Base-by-base conservation (phyloP, 495 filamentous ascomycete genomes). In the Neurospora discreta region DNA sequence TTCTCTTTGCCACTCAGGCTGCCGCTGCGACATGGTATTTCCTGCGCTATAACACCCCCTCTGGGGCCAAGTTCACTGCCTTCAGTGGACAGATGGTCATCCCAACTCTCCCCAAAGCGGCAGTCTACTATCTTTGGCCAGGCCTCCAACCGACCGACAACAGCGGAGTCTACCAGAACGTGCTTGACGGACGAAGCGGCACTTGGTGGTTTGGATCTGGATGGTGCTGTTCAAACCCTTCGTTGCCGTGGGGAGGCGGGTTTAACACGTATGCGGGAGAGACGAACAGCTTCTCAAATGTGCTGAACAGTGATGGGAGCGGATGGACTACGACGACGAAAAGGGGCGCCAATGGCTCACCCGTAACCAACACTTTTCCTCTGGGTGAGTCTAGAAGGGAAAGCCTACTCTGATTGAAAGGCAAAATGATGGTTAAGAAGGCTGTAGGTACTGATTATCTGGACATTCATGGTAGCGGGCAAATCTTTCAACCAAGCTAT, bases 171-270 rank as follows among this genome's bases (percentile, higher is more conserved):
- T 83, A 83, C 39, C 81, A 83, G 69, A 79, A 80, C 23, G 83
- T 83, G 6, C 76, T 84, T 8, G 82, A 83, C 69, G 80, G 82
- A 8, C 74, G 82, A 3, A 79, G 74, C 15, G 81, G 82, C 11
- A 81, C 78, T 6, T 83, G 82, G 82, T 82, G 82, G 81, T 82
- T 85, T 67, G 80, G 79, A 8, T 76, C 75, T 20, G 81, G 83
- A 9, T 85, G 82, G 83, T 83, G 82, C 60, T 82, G 81, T 69
- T 77, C 74, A 9, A 83, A 83, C 52, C 83, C 82, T 11, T 77
- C 69, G 39, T 72, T 84, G 41, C 77, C 79, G 4, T 83, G 82
- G 81, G 81, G 82, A 23, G 75, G 76, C 41, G 82, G 79, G 13
- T 84, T 83, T 73, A 81, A 81, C 72, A 79, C 80, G 0, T 74